Percentiles rank a stretch among this genome's conserved stretches.
phyloP scores from a whole-genome alignment of 495 filamentous ascomycete genomes.

The Hypoxylon perforatum region DNA sequence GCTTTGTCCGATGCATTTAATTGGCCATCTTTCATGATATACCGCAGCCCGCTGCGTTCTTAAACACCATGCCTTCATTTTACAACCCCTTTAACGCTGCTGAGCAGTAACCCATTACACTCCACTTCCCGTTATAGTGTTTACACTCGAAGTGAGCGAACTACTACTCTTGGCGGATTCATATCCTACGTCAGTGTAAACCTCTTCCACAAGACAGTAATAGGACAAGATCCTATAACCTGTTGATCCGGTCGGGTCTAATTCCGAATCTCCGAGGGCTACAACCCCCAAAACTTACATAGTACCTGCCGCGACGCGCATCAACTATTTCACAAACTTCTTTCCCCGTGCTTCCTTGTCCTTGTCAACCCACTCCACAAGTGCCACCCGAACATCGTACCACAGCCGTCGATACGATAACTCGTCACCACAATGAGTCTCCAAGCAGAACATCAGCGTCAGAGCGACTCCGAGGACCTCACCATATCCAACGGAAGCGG shows the following conservation, averaged over 20 bases:
- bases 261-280: conserved; percentile 29
- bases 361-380: conserved; percentile 6
- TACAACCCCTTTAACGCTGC: not conserved
- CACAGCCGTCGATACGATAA: not conserved
- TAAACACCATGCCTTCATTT: not conserved
- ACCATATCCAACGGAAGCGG: conserved; percentile 29
- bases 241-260: conserved; percentile 15
- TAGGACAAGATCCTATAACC: conserved; percentile 21
- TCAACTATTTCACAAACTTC: conserved; percentile 9
- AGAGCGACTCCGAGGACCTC: conserved; percentile 35
- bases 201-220: conserved; percentile 2
- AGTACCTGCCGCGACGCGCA: conserved; percentile 5
- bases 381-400: not conserved
- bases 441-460: conserved; percentile 14
- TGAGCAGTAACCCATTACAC: not conserved
- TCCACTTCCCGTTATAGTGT: not conserved
- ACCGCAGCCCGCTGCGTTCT: not conserved
- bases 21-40: not conserved
- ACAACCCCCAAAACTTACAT: conserved; percentile 8
- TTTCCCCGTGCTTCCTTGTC: conserved; percentile 6
- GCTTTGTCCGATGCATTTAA: not conserved
- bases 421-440: conserved; percentile 13
- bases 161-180: not conserved
- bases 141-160: not conserved
- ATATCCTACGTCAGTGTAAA: conserved; percentile 14